A percentile compares a stretch with the other conserved stretches of the same genome.
Evolutionary conservation across 2,329 filamentous ascomycete genomes (phyloP).

Genomic region (Ramichloridium luteum): DNA sequence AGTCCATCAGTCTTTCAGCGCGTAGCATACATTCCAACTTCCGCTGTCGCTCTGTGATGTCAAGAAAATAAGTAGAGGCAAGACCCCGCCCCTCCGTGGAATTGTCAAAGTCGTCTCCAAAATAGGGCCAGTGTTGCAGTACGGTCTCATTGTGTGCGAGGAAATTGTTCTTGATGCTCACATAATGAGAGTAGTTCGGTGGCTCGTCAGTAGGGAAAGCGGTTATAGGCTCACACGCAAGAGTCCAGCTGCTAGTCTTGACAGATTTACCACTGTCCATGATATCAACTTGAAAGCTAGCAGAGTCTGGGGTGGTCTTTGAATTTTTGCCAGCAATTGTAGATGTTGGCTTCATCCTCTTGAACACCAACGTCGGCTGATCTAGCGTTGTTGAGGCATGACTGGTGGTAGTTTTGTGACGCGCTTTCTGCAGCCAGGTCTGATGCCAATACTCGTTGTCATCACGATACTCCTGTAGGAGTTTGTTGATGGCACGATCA

Average conservation of each 20-base stretch:
- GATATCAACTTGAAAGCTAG: slow-evolving; percentile 1
- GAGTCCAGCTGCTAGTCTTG: not conserved
- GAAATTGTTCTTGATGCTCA: slow-evolving; percentile 30
- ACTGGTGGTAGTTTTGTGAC: slow-evolving; percentile 2
- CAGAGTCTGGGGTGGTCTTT: not conserved
- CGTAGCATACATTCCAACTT: slow-evolving; percentile 26
- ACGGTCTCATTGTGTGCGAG: slow-evolving; percentile 30
- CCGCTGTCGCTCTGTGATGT: slow-evolving; percentile 18
- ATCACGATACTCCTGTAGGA: slow-evolving; percentile 16
- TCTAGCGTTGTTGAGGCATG: no score
- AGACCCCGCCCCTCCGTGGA: slow-evolving; percentile 19
- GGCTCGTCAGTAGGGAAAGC: slow-evolving; percentile 6
- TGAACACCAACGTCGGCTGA: slow-evolving; percentile 9
- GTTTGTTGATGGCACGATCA: slow-evolving; percentile 14
- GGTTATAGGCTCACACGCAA: slow-evolving; percentile 4
- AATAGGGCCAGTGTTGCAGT: slow-evolving; percentile 31
- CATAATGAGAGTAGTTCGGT: slow-evolving; percentile 32
- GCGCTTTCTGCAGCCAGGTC: slow-evolving; percentile 12
- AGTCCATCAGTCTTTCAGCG: slow-evolving; percentile 25
- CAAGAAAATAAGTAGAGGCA: slow-evolving; percentile 19
- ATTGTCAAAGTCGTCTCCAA: slow-evolving; percentile 26
- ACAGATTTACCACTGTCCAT: not conserved
- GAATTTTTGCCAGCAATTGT: not conserved
- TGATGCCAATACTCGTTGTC: slow-evolving; percentile 21
- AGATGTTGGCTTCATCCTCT: slow-evolving; percentile 8